A percentile compares a stretch with the other conserved stretches of the same genome.
Evolutionary conservation across 139 green algal genomes (phyloP).

Genomic region (Auxenochlorella pyrenoidosa): DNA sequence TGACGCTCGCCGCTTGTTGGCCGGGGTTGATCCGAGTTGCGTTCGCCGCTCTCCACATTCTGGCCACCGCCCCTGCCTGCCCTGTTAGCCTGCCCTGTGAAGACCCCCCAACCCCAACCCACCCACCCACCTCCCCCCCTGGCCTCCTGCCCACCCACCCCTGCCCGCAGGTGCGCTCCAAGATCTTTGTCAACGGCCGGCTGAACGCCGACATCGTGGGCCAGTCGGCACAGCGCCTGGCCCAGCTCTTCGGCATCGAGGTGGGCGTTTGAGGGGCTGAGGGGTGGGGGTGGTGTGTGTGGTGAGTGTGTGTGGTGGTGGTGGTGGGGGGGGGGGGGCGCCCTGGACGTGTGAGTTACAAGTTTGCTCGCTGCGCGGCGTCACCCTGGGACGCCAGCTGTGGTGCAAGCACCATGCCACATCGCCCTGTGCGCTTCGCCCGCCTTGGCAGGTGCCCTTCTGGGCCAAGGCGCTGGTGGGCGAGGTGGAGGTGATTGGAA

Average conservation of each 20-base stretch:
- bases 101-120: neutral
- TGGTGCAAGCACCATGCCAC: too few species aligned
- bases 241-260: conserved; percentile 64
- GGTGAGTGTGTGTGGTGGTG: too few species aligned
- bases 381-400: too few species aligned
- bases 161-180: conserved; percentile 49
- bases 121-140: neutral
- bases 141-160: neutral
- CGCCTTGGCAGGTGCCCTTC: conserved; percentile 49
- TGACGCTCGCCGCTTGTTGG: neutral
- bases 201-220: conserved; percentile 75
- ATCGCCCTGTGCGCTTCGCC: neutral
- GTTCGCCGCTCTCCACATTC: too few species aligned
- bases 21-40: neutral
- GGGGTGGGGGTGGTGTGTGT: too few species aligned
- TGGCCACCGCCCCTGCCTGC: neutral
- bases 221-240: conserved; percentile 66
- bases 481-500: conserved; percentile 58
- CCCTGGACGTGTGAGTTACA: too few species aligned
- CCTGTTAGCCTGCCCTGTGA: too few species aligned
- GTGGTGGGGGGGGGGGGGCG: too few species aligned
- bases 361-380: too few species aligned
- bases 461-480: conserved; percentile 65
- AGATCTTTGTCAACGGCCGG: conserved; percentile 63
- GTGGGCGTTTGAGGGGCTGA: too few species aligned